Percentiles rank a stretch among this genome's conserved stretches.
phyloP scores from a whole-genome alignment of 805 yeast genomes.

The Ogataea dorogensis region DNA sequence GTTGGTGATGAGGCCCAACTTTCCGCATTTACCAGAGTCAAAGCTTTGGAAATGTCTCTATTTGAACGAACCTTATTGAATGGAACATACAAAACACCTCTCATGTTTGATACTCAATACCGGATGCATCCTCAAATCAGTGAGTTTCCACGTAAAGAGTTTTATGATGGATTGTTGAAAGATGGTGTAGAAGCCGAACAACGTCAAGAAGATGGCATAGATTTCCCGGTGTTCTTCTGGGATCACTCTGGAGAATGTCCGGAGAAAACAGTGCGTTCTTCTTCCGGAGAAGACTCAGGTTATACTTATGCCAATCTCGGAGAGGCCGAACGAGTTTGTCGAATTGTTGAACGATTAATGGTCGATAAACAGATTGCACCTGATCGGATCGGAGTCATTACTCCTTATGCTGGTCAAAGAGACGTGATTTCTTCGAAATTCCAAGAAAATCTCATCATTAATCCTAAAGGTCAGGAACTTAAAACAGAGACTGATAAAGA shows the following conservation, averaged over 20 bases:
- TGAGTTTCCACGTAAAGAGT: conserved; percentile 74
- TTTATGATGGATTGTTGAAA: conserved; percentile 65
- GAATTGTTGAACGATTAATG: conserved; percentile 48
- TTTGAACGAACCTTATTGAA: conserved; percentile 65
- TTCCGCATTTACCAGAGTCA: conserved; percentile 68
- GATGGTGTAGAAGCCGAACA: conserved; percentile 65
- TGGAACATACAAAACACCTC: conserved; percentile 58
- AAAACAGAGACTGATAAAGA: conserved; percentile 59
- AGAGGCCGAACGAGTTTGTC: conserved; percentile 50
- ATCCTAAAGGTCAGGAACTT: conserved; percentile 50
- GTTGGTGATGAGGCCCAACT: conserved; percentile 80
- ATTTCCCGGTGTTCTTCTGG: conserved; percentile 59
- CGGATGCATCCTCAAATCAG: conserved; percentile 97
- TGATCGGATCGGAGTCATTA: conserved; percentile 60
- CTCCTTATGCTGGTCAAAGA: conserved; percentile 77
- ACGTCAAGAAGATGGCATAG: conserved; percentile 45
- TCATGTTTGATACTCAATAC: conserved; percentile 78
- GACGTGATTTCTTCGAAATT: conserved; percentile 54
- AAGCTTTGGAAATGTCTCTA: conserved; percentile 61
- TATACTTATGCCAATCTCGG: conserved; percentile 56
- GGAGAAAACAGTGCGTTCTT: conserved; percentile 49
- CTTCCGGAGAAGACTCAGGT: conserved; percentile 42
- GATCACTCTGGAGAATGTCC: conserved; percentile 47
- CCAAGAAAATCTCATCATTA: conserved; percentile 50
- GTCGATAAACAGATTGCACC: conserved; percentile 51